Conservation (phyloP, 108 stramenopile species). For the Nitzschia palea region DNA sequence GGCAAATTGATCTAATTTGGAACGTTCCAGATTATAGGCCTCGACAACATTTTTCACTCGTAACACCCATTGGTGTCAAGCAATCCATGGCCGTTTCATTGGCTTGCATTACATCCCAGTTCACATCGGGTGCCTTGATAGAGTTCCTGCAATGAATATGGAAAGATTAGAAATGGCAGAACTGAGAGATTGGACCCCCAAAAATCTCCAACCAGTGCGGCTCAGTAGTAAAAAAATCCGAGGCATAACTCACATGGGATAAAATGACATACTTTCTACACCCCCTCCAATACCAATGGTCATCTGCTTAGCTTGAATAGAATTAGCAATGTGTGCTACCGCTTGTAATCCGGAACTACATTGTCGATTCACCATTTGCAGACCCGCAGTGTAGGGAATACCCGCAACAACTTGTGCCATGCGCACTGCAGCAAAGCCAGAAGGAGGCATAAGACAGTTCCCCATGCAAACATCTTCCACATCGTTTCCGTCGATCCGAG, state of each 20-base stretch:
- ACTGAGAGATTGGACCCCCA: too few relatives aligned
- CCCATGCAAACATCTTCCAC: constrained; percentile 90
- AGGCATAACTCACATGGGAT: constrained; percentile 60
- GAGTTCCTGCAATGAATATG: constrained; percentile 11
- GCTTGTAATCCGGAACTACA: constrained; percentile 96
- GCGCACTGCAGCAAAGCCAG: constrained; percentile 84
- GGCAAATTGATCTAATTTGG: constrained; percentile 85
- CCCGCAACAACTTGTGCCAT: constrained; percentile 91
- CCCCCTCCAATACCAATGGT: constrained; percentile 91
- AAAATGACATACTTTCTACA: constrained; percentile 88
- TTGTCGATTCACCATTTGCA: constrained; percentile 83
- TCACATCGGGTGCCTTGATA: constrained; percentile 66
- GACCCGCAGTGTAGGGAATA: constrained; percentile 64
- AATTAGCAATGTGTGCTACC: constrained; percentile 83
- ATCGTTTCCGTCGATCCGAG: constrained; percentile 23
- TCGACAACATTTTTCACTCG: constrained; percentile 92
- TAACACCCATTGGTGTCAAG: constrained; percentile 95
- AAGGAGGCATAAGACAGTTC: constrained; percentile 89
- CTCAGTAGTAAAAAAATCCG: neutral
- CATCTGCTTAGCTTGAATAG: constrained; percentile 76
- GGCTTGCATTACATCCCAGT: constrained; percentile 65
- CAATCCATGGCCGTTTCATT: constrained; percentile 78
- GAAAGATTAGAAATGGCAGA: too few relatives aligned
- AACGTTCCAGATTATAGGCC: constrained; percentile 67
- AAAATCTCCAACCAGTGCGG: too few relatives aligned